These are phyloP conservation scores for Lachnellula suecica DNA, from an alignment of 2,329 filamentous ascomycete species.

Conservation along the genomic window DNA sequence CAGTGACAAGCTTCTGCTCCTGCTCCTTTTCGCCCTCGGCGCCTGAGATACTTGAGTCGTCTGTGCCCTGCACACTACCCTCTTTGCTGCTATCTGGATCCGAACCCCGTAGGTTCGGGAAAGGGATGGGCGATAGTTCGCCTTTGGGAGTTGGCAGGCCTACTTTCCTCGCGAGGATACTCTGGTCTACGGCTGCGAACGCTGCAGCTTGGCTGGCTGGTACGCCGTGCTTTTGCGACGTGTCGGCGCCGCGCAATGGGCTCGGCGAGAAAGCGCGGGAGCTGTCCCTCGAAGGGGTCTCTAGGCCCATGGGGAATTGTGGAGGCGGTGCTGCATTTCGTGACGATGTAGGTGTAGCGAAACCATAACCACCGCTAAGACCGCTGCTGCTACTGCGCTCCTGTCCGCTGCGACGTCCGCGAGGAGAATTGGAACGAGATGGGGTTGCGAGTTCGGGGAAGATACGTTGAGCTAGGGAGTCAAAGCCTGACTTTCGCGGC, in stretches of 20 bases:
- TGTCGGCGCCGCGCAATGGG: slow-evolving; percentile 19
- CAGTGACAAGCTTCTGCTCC: slow-evolving; percentile 49
- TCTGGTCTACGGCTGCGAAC: slow-evolving; percentile 64
- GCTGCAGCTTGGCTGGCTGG: slow-evolving; percentile 52
- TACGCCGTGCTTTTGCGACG: slow-evolving; percentile 12
- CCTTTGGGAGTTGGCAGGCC: slow-evolving; percentile 42
- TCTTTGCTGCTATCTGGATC: slow-evolving; percentile 29
- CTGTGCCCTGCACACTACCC: slow-evolving; percentile 5
- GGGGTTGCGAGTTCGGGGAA: slow-evolving; percentile 48
- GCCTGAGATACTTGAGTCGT: slow-evolving; percentile 17
- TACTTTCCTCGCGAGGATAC: slow-evolving; percentile 56
- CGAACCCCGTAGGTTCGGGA: slow-evolving; percentile 39
- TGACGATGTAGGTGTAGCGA: slow-evolving; percentile 22
- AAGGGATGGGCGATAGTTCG: slow-evolving; percentile 46
- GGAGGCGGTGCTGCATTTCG: slow-evolving; percentile 20
- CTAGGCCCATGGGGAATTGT: slow-evolving; percentile 24
- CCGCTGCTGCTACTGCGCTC: slow-evolving; percentile 20
- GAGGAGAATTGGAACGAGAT: slow-evolving; percentile 31
- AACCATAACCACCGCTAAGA: slow-evolving; percentile 23
- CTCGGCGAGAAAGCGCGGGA: slow-evolving; percentile 28
- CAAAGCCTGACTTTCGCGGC: slow-evolving; percentile 52
- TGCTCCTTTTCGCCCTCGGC: slow-evolving; percentile 26
- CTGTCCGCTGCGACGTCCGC: slow-evolving; percentile 28
- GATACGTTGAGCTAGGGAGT: slow-evolving; percentile 62
- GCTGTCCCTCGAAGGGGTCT: slow-evolving; percentile 22